phyloP scores from a whole-genome alignment of 75 land plant species.

The Pseudotsuga menziesii region DNA sequence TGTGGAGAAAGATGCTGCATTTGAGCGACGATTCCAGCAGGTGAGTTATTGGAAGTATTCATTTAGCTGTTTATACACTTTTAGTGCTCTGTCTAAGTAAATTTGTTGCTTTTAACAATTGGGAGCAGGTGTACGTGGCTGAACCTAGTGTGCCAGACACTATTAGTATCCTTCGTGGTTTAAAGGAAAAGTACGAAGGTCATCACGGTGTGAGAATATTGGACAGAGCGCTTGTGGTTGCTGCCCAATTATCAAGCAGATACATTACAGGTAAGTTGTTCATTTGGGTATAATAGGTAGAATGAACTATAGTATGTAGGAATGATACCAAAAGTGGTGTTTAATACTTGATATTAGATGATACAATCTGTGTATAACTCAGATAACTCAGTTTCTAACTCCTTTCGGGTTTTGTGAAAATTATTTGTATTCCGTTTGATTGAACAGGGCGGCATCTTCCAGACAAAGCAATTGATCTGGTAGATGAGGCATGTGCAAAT shows the following conservation, averaged over 20 bases:
- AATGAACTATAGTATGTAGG: no score
- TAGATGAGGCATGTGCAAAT: conserved; percentile 76
- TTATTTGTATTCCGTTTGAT: not conserved
- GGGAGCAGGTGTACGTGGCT: conserved; percentile 72
- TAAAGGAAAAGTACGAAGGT: conserved; percentile 94
- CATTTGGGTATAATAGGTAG: no score
- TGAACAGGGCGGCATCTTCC: conserved; percentile 72
- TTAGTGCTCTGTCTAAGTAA: not conserved
- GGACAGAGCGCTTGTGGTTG: conserved; percentile 87
- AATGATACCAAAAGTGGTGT: not conserved
- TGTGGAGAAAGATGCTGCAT: conserved; percentile 99
- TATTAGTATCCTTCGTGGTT: conserved; percentile 80
- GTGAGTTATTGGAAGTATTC: conserved; percentile 6
- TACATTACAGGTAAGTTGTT: conserved; percentile 73
- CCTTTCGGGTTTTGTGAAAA: no score
- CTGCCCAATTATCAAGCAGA: conserved; percentile 83
- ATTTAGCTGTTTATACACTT: not conserved
- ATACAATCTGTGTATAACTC: not conserved
- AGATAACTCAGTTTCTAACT: no score
- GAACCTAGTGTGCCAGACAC: conserved; percentile 94
- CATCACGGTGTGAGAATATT: conserved; percentile 97
- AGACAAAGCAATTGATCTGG: conserved; percentile 95
- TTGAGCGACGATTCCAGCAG: conserved; percentile 95
- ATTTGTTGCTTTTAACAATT: not conserved
- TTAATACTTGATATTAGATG: not conserved